Evolutionary conservation across 148 eudicot species (phyloP).

Genomic region (Camellia granthamiana): DNA sequence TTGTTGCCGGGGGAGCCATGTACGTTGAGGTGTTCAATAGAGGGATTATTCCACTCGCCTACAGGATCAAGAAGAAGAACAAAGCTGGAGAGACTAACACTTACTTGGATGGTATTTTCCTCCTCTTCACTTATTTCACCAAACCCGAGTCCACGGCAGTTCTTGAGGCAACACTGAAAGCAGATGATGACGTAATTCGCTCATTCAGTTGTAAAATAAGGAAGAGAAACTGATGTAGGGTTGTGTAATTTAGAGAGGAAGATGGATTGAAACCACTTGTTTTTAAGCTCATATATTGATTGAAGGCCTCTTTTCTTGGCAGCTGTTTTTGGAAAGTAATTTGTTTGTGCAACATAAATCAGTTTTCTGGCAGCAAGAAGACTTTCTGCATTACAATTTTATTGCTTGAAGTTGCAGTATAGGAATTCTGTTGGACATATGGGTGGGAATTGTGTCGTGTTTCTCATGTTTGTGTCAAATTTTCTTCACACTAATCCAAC

Average conservation of each 20-base stretch:
- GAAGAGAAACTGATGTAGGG: conserved; percentile 52
- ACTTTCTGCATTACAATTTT: neutral
- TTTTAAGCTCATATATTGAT: neutral
- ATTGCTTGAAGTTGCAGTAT: neutral
- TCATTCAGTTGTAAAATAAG: conserved; percentile 64
- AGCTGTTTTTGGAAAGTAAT: neutral
- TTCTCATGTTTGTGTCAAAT: too few relatives aligned
- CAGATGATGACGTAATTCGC: conserved; percentile 70
- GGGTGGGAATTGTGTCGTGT: too few relatives aligned
- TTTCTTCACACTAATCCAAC: too few relatives aligned
- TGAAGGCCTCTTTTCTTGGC: neutral
- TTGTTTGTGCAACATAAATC: neutral
- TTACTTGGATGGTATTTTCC: conserved; percentile 78
- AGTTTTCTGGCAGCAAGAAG: neutral
- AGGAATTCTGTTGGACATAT: neutral
- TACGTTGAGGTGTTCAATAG: conserved; percentile 37
- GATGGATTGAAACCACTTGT: neutral
- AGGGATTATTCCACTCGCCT: conserved; percentile 81
- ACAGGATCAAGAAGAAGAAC: conserved; percentile 78
- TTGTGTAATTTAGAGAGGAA: conserved; percentile 1
- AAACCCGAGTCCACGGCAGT: conserved; percentile 67
- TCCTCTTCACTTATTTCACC: conserved; percentile 87
- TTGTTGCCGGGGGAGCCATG: conserved; percentile 19
- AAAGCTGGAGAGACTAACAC: conserved; percentile 84
- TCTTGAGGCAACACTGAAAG: conserved; percentile 42